Conservation (phyloP, 148 eudicot species). For the Rhododendron vialii region DNA sequence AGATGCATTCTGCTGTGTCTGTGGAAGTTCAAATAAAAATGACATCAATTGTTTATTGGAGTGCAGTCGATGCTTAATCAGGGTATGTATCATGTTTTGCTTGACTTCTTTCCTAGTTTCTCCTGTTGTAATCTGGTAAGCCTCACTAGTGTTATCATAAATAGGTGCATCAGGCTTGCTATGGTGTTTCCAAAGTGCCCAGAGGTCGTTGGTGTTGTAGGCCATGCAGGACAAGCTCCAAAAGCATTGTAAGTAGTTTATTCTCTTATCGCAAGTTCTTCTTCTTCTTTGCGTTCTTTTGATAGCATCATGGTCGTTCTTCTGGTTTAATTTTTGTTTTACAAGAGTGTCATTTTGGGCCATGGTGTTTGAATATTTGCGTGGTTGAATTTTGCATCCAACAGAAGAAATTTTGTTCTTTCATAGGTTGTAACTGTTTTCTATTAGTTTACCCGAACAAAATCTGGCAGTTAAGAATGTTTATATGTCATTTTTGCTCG, state of each 20-base stretch:
- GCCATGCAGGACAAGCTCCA: constrained; percentile 45
- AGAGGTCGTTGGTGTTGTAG: constrained; percentile 54
- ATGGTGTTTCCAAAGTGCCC: constrained; percentile 49
- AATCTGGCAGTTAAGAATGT: neutral
- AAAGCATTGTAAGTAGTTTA: constrained; percentile 41
- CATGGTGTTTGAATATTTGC: neutral
- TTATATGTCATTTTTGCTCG: neutral
- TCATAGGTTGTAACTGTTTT: neutral
- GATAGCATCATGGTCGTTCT: neutral
- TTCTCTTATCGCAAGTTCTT: neutral
- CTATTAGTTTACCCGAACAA: neutral
- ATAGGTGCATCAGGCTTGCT: constrained; percentile 67
- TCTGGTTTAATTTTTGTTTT: neutral
- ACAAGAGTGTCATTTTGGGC: neutral
- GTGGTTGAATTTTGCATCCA: neutral
- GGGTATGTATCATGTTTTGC: constrained; percentile 27
- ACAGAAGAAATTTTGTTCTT: neutral
- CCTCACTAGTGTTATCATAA: constrained; percentile 6
- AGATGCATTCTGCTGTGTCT: constrained; percentile 46
- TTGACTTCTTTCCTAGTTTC: neutral
- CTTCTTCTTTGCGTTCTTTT: neutral
- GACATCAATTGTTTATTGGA: constrained; percentile 38
- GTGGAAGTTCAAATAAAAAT: constrained; percentile 49
- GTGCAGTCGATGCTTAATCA: constrained; percentile 41
- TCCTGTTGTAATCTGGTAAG: constrained; percentile 7